Percentiles rank a stretch among this genome's conserved stretches.
phyloP scores from a whole-genome alignment of 345 rosid species.

The Populus ilicifolia region DNA sequence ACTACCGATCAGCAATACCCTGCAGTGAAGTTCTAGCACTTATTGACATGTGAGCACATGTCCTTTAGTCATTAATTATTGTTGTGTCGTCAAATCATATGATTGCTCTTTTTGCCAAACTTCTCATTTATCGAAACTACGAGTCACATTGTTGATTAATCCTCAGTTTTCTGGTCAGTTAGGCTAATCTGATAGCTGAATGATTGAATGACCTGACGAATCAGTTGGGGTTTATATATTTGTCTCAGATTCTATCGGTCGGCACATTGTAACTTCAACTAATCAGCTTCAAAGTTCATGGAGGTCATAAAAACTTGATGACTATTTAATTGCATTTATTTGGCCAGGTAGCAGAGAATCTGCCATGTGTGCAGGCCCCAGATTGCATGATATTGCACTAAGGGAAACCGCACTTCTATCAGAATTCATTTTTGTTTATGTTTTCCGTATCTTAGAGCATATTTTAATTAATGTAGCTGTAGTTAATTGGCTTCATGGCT shows the following conservation, averaged over 20 bases:
- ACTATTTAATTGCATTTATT: neutral
- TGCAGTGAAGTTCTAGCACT: neutral
- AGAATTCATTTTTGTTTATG: neutral
- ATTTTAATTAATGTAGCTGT: neutral
- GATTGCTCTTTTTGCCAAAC: neutral
- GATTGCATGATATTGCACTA: neutral
- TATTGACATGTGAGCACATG: neutral
- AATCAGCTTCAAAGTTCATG: slow-evolving; percentile 24
- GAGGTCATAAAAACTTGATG: neutral
- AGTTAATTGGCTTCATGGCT: neutral
- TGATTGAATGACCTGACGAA: neutral
- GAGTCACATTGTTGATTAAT: too few relatives aligned
- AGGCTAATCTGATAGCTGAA: neutral
- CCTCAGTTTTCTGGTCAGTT: neutral
- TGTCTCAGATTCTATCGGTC: neutral
- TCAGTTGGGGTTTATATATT: too few relatives aligned
- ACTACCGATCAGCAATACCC: neutral
- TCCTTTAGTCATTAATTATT: neutral
- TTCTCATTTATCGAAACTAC: neutral
- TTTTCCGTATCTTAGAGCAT: neutral
- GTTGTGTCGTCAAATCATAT: neutral
- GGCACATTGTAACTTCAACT: slow-evolving; percentile 2
- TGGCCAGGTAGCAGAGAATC: neutral
- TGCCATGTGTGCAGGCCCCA: neutral
- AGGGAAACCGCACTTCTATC: neutral